phyloP scores from a whole-genome alignment of 805 yeast species.

The Saccharomyces jurei region DNA sequence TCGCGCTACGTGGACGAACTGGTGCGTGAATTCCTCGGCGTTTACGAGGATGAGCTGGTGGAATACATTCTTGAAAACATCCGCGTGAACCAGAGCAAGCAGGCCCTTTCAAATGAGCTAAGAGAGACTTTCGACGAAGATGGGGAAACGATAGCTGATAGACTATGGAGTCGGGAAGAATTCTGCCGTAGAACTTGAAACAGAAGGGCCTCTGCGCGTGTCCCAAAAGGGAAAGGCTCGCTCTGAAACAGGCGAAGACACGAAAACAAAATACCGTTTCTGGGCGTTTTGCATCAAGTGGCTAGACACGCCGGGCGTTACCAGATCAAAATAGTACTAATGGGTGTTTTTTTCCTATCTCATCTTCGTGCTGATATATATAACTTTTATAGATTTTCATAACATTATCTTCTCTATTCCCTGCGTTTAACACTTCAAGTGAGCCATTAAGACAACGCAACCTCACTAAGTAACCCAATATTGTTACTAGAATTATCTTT shows the following conservation, averaged over 20 bases:
- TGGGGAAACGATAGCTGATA: slow-evolving; percentile 20
- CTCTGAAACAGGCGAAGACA: neutral
- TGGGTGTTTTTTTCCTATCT: neutral
- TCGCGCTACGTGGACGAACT: slow-evolving; percentile 23
- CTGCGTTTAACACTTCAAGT: neutral
- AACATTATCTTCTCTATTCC: neutral
- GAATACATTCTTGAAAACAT: slow-evolving; percentile 27
- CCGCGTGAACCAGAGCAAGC: slow-evolving; percentile 16
- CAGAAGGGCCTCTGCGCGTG: neutral
- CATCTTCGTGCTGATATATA: neutral
- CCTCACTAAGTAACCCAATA: neutral
- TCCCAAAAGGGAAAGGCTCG: neutral
- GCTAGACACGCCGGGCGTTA: neutral
- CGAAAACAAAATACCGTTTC: neutral
- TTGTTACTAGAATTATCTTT: neutral
- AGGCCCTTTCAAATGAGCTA: slow-evolving; percentile 19
- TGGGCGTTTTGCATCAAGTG: neutral
- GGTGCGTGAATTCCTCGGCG: slow-evolving; percentile 28
- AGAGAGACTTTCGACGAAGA: slow-evolving; percentile 30
- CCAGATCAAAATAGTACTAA: neutral
- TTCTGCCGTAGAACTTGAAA: neutral
- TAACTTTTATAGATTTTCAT: neutral
- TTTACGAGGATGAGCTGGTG: slow-evolving; percentile 27
- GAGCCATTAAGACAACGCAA: neutral
- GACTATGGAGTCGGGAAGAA: slow-evolving; percentile 21